Evolutionary conservation across 2,329 filamentous ascomycete genomes (phyloP), one percentile per base, ranked within the genome.

Genomic region (Teratosphaeria nubilosa): DNA sequence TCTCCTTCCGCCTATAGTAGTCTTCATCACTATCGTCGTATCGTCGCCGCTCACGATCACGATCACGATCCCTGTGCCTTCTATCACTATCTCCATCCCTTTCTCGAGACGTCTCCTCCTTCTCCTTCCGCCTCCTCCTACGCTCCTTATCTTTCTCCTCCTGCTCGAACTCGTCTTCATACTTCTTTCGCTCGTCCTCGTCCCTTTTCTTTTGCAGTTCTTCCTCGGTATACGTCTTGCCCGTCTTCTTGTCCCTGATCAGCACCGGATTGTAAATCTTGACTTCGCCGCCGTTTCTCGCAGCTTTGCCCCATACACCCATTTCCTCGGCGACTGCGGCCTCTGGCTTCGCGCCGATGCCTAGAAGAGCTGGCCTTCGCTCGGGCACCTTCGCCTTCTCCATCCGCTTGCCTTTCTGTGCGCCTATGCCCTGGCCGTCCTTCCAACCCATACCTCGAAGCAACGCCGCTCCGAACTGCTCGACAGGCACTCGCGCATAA

Each of bases 361-460:
- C 94, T 10, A 97, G 78, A 58, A 95, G 81, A 59, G 90, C 90
- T 16, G 90, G 86, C 54, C 91, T 83, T 55, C 85, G 81, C 69
- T 87, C 86, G 14, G 85, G 78, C 20, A 85, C 76, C 62, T 83
- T 86, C 37, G 85, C 59, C 64, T 87, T 87, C 25, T 65, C 62
- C 4, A 69, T 60, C 63, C 59, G 73, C 65, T 64, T 72, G 20
- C 73, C 72, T 27, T 73, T 73, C 57, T 81, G 76, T 25, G 80
- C 77, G 75, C 86, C 77, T 55, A 84, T 78, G 45, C 77, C 74
- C 62, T 83, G 78, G 20, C 80, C 84, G 62, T 85, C 83, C 68
- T 96, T 91, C 91, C 92, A 96, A 9, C 94, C 94, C 88, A 97
- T 96, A 10, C 91, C 91, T 32, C 91, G 85, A 37, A 99, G 80